These are phyloP conservation scores for Rasamsonia emersonii DNA, from an alignment of 2,329 filamentous ascomycete genomes.

Conservation along the genomic window DNA sequence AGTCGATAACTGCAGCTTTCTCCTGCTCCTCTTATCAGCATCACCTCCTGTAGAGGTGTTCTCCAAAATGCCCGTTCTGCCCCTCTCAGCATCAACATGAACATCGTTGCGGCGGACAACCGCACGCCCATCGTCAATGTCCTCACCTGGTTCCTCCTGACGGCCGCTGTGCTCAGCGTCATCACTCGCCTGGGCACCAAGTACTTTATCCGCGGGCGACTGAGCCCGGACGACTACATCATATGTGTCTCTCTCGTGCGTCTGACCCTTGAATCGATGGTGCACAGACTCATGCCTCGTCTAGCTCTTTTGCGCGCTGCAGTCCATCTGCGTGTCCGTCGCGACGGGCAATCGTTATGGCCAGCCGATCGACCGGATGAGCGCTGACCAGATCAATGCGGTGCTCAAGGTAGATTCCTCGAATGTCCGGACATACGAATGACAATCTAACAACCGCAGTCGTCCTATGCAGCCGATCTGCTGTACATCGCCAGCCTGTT, in stretches of 20 bases:
- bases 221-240: conserved; percentile 16
- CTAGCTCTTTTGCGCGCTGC: conserved; percentile 10
- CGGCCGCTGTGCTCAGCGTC: conserved; percentile 16
- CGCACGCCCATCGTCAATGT: conserved; percentile 15
- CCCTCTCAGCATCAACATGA: no score
- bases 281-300: neutral
- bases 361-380: conserved; percentile 11
- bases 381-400: conserved; percentile 2
- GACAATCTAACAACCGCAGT: conserved; percentile 4
- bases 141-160: conserved; percentile 19
- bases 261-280: neutral
- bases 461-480: conserved; percentile 16
- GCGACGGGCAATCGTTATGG: conserved; percentile 17
- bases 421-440: neutral
- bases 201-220: conserved; percentile 15
- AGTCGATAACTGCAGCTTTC: no score
- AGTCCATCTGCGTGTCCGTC: conserved; percentile 16
- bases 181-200: conserved; percentile 18
- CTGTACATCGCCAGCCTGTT: conserved; percentile 15
- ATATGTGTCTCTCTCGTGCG: conserved; percentile 15
- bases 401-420: conserved; percentile 15
- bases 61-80: no score
- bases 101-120: conserved; percentile 23
- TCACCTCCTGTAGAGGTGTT: no score
- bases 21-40: no score